Percentiles rank a stretch among this genome's conserved stretches.
phyloP scores from a whole-genome alignment of 2,329 filamentous ascomycete species.

The Chrysoporthe cubensis region DNA sequence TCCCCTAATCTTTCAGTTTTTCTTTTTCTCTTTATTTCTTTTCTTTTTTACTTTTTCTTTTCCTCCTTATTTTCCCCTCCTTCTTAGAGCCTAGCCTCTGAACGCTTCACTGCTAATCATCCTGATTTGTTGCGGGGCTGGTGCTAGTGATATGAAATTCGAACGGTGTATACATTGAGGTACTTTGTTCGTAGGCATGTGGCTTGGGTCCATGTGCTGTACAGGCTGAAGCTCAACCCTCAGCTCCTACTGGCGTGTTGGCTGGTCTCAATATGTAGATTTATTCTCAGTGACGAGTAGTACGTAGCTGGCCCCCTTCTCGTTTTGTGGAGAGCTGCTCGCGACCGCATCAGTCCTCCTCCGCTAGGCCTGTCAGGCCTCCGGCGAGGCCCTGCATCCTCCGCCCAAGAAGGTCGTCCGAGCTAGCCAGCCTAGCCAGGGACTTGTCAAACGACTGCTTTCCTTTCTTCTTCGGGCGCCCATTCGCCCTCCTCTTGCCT shows the following conservation, averaged over 20 bases:
- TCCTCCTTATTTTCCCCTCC: background rate
- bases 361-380: constrained; percentile 53
- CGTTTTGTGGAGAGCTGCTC: background rate
- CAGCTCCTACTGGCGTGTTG: background rate
- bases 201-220: background rate
- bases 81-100: background rate
- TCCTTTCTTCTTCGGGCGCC: constrained; percentile 35
- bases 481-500: constrained; percentile 36
- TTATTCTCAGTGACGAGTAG: background rate
- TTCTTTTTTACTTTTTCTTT: background rate
- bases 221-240: background rate
- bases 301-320: background rate
- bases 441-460: constrained; percentile 45
- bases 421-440: constrained; percentile 58
- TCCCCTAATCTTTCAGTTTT: background rate
- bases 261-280: background rate
- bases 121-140: background rate
- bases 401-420: constrained; percentile 59
- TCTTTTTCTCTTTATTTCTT: background rate
- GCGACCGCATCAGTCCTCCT: constrained; percentile 38
- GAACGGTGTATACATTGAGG: background rate
- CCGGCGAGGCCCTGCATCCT: constrained; percentile 63
- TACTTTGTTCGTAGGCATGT: background rate
- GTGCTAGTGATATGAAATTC: background rate
- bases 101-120: background rate